Evolutionary conservation across 768 basidiomycete genomes (phyloP), one percentile per base, ranked within the genome.

Genomic region (Kwoniella bestiolae): DNA sequence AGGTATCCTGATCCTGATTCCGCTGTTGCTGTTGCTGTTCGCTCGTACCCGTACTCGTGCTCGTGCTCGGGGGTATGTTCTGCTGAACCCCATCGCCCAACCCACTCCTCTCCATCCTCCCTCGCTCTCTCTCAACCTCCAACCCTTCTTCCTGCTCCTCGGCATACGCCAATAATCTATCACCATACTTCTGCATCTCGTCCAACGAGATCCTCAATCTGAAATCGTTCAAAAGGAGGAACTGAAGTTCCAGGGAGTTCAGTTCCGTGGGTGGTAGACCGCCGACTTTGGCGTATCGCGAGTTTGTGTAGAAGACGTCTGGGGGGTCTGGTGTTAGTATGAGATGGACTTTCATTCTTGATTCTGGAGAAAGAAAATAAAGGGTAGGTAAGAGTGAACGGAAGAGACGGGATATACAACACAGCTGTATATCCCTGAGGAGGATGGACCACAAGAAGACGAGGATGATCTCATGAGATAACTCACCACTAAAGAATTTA

Each of bases 221-320:
- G 77, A 99, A 99, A 83, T 98, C 92, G 81, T 98, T 99, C 7
- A 98, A 86, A 5, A 98, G 89, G 5, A 98, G 85, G 79, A 99
- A 99, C 71, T 98, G 96, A 1, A 99, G 88, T 77, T 99, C 96
- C 56, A 99, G 88, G 75, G 94, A 92, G 80, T 99, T 98, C 55
- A 99, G 87, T 56, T 83, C 82, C 79, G 95, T 92, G 35, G 89
- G 84, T 0, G 96, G 96, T 0, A 99, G 86, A 26, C 96, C 96
- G 46, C 96, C 96, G 67, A 99, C 95, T 87, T 98, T 99, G 58
- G 96, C 96, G 79, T 99, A 99, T 31, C 95, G 86, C 8, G 95
- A 96, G 75, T 99, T 99, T 16, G 96, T 97, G 82, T 99, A 98
- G 75, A 99, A 99, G 3, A 99, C 93, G 80, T 98, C 96, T 80